phyloP scores from a whole-genome alignment of 768 basidiomycete species.

The Lactarius trivialis region DNA sequence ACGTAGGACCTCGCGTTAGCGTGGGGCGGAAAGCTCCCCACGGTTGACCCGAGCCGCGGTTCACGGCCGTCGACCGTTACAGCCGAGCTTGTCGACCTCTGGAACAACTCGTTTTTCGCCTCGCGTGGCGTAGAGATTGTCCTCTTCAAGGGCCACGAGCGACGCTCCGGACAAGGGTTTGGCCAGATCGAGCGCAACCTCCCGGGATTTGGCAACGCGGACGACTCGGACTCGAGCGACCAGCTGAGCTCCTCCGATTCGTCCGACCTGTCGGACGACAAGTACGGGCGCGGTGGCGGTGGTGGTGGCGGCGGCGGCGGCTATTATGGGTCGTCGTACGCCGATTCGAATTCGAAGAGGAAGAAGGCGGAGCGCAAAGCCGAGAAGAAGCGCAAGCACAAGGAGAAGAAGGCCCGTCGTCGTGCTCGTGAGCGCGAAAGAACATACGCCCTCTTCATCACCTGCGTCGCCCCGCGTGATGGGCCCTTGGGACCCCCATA shows the following conservation, averaged over 20 bases:
- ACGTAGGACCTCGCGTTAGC: conserved; percentile 63
- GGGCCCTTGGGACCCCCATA: conserved; percentile 20
- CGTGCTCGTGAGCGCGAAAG: conserved; percentile 55
- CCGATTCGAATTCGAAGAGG: conserved; percentile 47
- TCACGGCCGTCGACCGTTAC: conserved; percentile 54
- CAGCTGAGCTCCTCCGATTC: conserved; percentile 32
- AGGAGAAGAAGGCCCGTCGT: conserved; percentile 56
- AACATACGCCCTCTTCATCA: conserved; percentile 58
- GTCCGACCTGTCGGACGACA: conserved; percentile 34
- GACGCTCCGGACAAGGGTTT: conserved; percentile 57
- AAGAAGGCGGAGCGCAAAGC: conserved; percentile 46
- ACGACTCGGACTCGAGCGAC: conserved; percentile 35
- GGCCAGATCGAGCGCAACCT: conserved; percentile 52
- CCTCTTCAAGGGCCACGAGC: conserved; percentile 73
- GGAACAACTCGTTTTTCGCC: conserved; percentile 74
- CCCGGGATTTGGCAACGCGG: conserved; percentile 40
- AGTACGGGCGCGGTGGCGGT: conserved; percentile 33
- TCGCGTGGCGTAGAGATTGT: conserved; percentile 71
- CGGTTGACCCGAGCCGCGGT: conserved; percentile 41
- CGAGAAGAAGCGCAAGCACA: conserved; percentile 55
- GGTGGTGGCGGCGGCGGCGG: conserved; percentile 23
- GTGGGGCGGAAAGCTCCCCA: conserved; percentile 72
- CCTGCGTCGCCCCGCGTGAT: conserved; percentile 37
- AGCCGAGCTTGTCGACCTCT: conserved; percentile 69
- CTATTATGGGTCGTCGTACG: conserved; percentile 30